These are phyloP conservation scores for Eragrostis curvula DNA, from an alignment of 176 grass and related monocot genomes.

Conservation along the genomic window DNA sequence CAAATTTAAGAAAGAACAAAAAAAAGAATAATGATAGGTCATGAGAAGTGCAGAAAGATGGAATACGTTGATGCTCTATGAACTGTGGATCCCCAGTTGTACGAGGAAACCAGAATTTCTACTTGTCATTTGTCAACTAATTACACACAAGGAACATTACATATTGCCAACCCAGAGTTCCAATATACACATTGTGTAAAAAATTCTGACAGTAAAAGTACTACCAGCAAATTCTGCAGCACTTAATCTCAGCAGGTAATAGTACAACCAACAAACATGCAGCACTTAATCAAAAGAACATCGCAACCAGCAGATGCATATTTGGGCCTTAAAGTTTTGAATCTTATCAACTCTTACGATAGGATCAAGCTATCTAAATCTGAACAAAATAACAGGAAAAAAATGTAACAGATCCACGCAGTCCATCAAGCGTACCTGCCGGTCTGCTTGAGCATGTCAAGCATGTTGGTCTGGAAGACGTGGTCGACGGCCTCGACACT, in stretches of 20 bases:
- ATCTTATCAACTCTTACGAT: neutral
- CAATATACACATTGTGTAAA: neutral
- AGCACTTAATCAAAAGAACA: too few relatives aligned
- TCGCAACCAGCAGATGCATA: neutral
- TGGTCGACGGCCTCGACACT: slow-evolving; percentile 98
- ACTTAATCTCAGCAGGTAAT: neutral
- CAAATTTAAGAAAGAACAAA: neutral
- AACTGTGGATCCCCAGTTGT: neutral
- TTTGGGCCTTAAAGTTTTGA: neutral
- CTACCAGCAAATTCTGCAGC: neutral
- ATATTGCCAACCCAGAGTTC: neutral
- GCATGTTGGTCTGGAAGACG: slow-evolving; percentile 99
- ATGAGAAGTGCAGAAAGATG: neutral
- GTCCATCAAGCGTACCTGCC: slow-evolving; percentile 54
- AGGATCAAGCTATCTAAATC: neutral
- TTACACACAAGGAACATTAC: too few relatives aligned
- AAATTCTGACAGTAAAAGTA: neutral
- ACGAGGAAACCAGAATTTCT: neutral
- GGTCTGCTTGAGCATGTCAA: slow-evolving; percentile 99
- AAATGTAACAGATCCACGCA: slow-evolving; percentile 1
- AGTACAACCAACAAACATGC: too few relatives aligned
- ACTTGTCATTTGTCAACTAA: neutral
- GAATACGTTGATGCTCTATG: neutral
- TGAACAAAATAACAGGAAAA: neutral
- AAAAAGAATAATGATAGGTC: neutral